Evolutionary conservation across 345 rosid genomes (phyloP).

Genomic region (Sapria himalayana): DNA sequence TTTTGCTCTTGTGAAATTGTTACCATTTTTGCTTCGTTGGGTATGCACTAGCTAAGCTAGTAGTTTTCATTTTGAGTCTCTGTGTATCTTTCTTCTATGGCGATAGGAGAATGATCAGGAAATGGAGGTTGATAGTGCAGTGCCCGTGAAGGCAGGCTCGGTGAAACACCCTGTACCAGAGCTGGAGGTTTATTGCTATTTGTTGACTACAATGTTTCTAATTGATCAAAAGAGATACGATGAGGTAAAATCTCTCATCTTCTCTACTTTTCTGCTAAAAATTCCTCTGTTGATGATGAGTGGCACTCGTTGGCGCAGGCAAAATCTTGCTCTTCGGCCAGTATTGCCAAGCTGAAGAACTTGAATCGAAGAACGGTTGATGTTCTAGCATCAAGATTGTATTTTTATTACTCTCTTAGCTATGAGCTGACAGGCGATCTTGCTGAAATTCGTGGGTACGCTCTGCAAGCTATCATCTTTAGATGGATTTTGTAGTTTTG

Average conservation of each 20-base stretch:
- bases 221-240: constrained; percentile 54
- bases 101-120: constrained; percentile 51
- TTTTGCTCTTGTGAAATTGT: too few relatives aligned
- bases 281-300: too few relatives aligned
- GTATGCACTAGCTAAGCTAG: too few relatives aligned
- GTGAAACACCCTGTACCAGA: constrained; percentile 42
- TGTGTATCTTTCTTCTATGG: too few relatives aligned
- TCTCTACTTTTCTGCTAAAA: not conserved
- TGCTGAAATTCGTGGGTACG: constrained; percentile 71
- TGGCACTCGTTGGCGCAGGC: too few relatives aligned
- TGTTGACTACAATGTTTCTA: constrained; percentile 53
- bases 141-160: constrained; percentile 28
- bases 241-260: constrained; percentile 21
- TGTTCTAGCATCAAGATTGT: constrained; percentile 63
- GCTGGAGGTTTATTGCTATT: constrained; percentile 51
- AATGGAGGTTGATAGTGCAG: constrained; percentile 78
- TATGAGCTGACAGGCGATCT: constrained; percentile 64
- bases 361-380: constrained; percentile 60
- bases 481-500: too few relatives aligned
- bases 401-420: constrained; percentile 56
- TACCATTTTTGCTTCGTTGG: too few relatives aligned
- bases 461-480: not conserved
- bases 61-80: too few relatives aligned
- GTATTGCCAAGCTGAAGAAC: constrained; percentile 48
- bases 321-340: constrained; percentile 67